These are phyloP conservation scores for Blastobotrys parvus DNA, from an alignment of 805 yeast species.

Conservation along the genomic window DNA sequence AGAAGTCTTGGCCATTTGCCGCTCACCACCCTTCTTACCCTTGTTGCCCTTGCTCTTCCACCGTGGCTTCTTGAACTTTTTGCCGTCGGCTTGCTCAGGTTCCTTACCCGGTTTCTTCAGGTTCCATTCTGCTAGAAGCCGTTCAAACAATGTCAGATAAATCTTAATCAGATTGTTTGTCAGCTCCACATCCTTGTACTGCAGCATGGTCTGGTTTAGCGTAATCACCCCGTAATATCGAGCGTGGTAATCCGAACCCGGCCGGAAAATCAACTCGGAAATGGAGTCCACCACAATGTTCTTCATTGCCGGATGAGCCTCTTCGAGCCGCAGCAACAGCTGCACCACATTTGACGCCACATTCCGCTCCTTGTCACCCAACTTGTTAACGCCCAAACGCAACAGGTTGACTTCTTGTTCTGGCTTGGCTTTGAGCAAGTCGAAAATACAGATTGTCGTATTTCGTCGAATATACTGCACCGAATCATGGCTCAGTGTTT, in stretches of 20 bases:
- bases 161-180: slow-evolving; percentile 79
- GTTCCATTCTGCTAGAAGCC: slow-evolving; percentile 57
- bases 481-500: slow-evolving; percentile 76
- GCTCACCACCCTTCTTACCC: slow-evolving; percentile 62
- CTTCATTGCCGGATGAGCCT: slow-evolving; percentile 95
- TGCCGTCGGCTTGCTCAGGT: slow-evolving; percentile 25
- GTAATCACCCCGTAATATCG: slow-evolving; percentile 83
- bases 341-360: slow-evolving; percentile 85
- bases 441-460: slow-evolving; percentile 68
- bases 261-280: slow-evolving; percentile 69
- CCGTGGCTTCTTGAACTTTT: slow-evolving; percentile 48
- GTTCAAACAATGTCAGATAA: slow-evolving; percentile 81
- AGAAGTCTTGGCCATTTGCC: slow-evolving; percentile 22
- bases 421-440: slow-evolving; percentile 74
- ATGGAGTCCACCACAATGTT: slow-evolving; percentile 68
- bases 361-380: slow-evolving; percentile 88
- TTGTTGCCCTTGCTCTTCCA: slow-evolving; percentile 74
- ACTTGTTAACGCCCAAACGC: slow-evolving; percentile 81
- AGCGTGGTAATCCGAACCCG: slow-evolving; percentile 70
- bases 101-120: slow-evolving; percentile 33
- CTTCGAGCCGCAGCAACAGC: slow-evolving; percentile 69
- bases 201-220: slow-evolving; percentile 84
- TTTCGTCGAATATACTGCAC: slow-evolving; percentile 80
- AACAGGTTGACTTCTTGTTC: slow-evolving; percentile 93
- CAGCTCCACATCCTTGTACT: slow-evolving; percentile 64